Evolutionary conservation across 371 early-diverging fungal species (phyloP).

Genomic region (Apophysomyces variabilis): DNA sequence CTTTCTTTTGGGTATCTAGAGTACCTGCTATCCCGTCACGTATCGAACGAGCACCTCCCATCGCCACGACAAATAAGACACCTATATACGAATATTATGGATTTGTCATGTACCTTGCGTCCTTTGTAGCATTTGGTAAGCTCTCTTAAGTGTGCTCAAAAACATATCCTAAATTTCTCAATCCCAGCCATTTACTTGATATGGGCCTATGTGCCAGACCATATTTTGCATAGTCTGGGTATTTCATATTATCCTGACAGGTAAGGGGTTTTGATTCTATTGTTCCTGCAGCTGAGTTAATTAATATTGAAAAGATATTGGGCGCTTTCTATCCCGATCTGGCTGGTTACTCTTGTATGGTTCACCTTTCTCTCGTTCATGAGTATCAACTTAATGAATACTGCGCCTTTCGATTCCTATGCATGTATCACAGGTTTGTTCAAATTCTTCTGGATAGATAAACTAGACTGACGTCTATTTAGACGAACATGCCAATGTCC

Average conservation of each 20-base stretch:
- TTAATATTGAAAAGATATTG: slow-evolving; percentile 58
- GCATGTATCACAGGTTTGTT: slow-evolving; percentile 70
- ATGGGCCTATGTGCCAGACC: slow-evolving; percentile 87
- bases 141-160: background rate
- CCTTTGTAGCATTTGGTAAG: slow-evolving; percentile 71
- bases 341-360: slow-evolving; percentile 70
- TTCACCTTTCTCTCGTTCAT: slow-evolving; percentile 73
- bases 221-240: slow-evolving; percentile 68
- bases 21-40: slow-evolving; percentile 32
- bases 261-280: slow-evolving; percentile 30
- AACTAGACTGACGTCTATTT: slow-evolving; percentile 12
- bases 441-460: background rate
- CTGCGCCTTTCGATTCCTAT: slow-evolving; percentile 67
- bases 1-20: slow-evolving; percentile 16
- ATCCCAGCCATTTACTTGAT: slow-evolving; percentile 63
- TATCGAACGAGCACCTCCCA: slow-evolving; percentile 52
- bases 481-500: slow-evolving; percentile 67
- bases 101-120: slow-evolving; percentile 83
- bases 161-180: background rate
- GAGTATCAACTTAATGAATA: slow-evolving; percentile 71
- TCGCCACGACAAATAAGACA: slow-evolving; percentile 63
- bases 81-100: slow-evolving; percentile 86
- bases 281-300: background rate
- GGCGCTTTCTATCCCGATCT: slow-evolving; percentile 79
- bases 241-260: slow-evolving; percentile 81